These are phyloP conservation scores for Lactarius hatsudake DNA, from an alignment of 768 basidiomycete species.

Conservation along the genomic window DNA sequence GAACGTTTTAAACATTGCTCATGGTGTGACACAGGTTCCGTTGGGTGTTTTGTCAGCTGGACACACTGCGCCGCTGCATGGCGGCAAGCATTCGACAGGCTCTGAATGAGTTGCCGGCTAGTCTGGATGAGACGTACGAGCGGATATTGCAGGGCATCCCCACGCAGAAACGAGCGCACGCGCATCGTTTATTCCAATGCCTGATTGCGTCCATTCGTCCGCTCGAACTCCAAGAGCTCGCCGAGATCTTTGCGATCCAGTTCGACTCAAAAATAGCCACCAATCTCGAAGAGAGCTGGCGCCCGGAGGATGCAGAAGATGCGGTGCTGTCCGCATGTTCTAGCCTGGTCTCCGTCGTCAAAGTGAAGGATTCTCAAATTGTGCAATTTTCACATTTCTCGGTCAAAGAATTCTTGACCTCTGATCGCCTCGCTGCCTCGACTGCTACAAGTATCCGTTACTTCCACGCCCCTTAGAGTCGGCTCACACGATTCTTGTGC, in stretches of 20 bases:
- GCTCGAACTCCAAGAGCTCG: slow-evolving; percentile 1
- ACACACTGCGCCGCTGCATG: not conserved
- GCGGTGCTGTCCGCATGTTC: not conserved
- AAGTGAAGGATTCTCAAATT: not conserved
- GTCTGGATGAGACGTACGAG: slow-evolving; percentile 1
- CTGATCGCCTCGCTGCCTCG: not conserved
- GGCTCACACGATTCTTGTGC: not conserved
- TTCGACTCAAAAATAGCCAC: not conserved
- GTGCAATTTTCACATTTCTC: slow-evolving; percentile 10
- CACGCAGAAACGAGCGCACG: not conserved
- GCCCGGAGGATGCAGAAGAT: not conserved
- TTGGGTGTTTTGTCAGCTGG: slow-evolving; percentile 8
- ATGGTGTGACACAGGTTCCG: not conserved
- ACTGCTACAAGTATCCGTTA: not conserved
- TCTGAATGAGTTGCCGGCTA: not conserved
- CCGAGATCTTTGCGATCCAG: not conserved
- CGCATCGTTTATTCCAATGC: slow-evolving; percentile 5
- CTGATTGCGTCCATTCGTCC: not conserved
- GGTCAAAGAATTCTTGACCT: slow-evolving; percentile 8
- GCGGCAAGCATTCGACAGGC: not conserved
- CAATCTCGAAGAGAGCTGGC: not conserved
- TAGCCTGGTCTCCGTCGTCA: not conserved
- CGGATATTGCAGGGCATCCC: not conserved
- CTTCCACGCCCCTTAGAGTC: not conserved
- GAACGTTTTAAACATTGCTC: not conserved